These are phyloP conservation scores for Aristolochia californica DNA, from an alignment of 164 flowering plant species.

Conservation along the genomic window DNA sequence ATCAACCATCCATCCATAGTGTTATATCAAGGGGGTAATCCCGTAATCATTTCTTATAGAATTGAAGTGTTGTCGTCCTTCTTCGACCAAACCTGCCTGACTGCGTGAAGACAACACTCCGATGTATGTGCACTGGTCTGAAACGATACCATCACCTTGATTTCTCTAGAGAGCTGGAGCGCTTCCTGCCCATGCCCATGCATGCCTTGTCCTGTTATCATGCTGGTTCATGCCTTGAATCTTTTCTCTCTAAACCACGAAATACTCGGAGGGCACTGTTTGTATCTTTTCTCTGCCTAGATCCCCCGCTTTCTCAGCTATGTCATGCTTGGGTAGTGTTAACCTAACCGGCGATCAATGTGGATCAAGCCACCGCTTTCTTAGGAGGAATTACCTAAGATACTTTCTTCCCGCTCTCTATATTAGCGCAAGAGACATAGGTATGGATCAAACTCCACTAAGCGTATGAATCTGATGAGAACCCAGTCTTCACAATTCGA, in stretches of 20 bases:
- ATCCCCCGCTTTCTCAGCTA: slow-evolving; percentile 11
- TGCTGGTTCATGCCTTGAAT: slow-evolving; percentile 20
- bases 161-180: slow-evolving; percentile 12
- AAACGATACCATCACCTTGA: slow-evolving; percentile 10
- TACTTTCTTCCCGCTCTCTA: slow-evolving; percentile 11
- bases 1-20: slow-evolving; percentile 26
- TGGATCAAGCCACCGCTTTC: slow-evolving; percentile 23
- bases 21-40: slow-evolving; percentile 13
- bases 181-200: slow-evolving; percentile 22
- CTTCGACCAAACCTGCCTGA: slow-evolving; percentile 20
- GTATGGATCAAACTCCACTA: slow-evolving; percentile 16
- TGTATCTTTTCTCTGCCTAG: slow-evolving; percentile 17
- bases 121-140: slow-evolving; percentile 21
- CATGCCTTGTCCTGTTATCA: slow-evolving; percentile 26
- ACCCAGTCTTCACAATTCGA: slow-evolving; percentile 17
- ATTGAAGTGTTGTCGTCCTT: slow-evolving; percentile 17
- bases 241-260: slow-evolving; percentile 10
- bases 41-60: slow-evolving; percentile 18
- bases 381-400: slow-evolving; percentile 17
- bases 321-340: slow-evolving; percentile 5
- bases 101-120: slow-evolving; percentile 25
- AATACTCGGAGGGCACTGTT: slow-evolving; percentile 16
- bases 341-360: slow-evolving; percentile 21
- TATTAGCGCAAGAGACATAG: slow-evolving; percentile 11
- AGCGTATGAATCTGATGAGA: slow-evolving; percentile 16